Evolutionary conservation across 257 asterid species (phyloP), one percentile per base, ranked within the genome.

Genomic region (Avicennia marina): DNA sequence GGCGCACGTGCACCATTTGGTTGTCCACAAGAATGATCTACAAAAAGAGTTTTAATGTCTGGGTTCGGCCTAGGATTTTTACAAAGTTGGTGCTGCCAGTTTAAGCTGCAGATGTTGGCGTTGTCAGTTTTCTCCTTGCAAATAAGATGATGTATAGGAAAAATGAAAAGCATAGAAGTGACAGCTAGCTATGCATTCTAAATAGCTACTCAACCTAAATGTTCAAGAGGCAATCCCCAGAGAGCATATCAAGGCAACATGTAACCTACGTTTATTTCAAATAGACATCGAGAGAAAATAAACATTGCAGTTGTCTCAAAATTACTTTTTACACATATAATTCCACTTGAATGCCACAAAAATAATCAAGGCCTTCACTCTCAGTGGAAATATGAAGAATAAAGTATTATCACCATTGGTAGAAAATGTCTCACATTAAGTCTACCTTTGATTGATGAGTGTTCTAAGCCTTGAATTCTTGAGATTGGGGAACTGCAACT

Each of bases 31-130:
- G 96, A 76, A 78, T 91, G 98, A 69, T 91, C 98, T 66, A 86
- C 90, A 32, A 91, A 91, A 29, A 91, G 91, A 31, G 98, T 91
- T 72, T 88, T 91, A 17, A 91, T 91, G 60, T 91, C 98, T 31
- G 98, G 98, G 64, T 91, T 91, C 17, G 98, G 86, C 83, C 95
- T 84, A 40, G 98, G 98, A 54, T 75, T 88, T 70, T 88, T 91
- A 71, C 98, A 91, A 51, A 88, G 96, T 55, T 91, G 98, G 77
- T 91, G 98, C 94, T 91, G 98, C 98, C 98, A 91, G 60, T 91
- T 91, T 71, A 91, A 79, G 75, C 98, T 91, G 98, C 66, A 74
- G 34, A 59, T 39, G 13, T 53, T 53, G 33, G 45, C 41, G 20
- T 6, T 7, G 41, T 36, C 10, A 36, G 13, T 36, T 36, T n/a